Base-by-base conservation (phyloP, 169 alveolate species). In the Eimeria praecox region DNA sequence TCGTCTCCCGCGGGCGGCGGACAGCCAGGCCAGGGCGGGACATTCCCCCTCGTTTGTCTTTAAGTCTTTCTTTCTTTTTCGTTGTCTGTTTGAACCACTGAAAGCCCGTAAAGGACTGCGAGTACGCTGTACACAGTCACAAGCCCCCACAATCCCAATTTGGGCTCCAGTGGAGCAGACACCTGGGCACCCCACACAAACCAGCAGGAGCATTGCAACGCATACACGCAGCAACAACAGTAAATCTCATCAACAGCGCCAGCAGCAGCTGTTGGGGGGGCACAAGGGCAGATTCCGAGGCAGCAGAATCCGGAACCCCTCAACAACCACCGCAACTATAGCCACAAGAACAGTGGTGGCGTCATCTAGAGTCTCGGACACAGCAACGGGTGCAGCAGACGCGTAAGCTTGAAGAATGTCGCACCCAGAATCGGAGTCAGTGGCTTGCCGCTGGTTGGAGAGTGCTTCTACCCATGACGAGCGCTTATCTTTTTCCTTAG, bases 361-460 rank as follows among this genome's bases (percentile, higher is more conserved):
- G 18, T 42, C 82, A 38, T 12, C 46, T 12, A 69, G 12, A 69
- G 42, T 16, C 22, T 22, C 33, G n/a, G 27, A 9, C 49, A 46
- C 90, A 82, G 90, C 66, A 22, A 9, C 66, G 22, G 73, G 71
- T 22, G 71, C 66, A 49, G 73, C 69, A 46, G 73, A 35, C 44
- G 71, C 62, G 16, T 18, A 33, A 49, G 73, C 24, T 22, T 8
- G 52, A 44, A 52, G 71, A 27, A n/a, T 82, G 90, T 27, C 71
- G 71, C 0, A 49, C 40, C 42, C 73, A n/a, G 71, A 46, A 49
- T 24, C 73, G 49, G 73, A 73, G 4, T 27, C 44, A 3, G 71
- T 82, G 24, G 33, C 71, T 16, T 82, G 90, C 71, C 52, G 49
- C 49, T 82, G 90, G 90, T 46, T 82, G n/a, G n/a, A 49, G 44